A percentile compares a stretch with the other conserved stretches of the same genome.
phyloP scores from a whole-genome alignment of 2,329 filamentous ascomycete genomes.

The Neonectria hederae region DNA sequence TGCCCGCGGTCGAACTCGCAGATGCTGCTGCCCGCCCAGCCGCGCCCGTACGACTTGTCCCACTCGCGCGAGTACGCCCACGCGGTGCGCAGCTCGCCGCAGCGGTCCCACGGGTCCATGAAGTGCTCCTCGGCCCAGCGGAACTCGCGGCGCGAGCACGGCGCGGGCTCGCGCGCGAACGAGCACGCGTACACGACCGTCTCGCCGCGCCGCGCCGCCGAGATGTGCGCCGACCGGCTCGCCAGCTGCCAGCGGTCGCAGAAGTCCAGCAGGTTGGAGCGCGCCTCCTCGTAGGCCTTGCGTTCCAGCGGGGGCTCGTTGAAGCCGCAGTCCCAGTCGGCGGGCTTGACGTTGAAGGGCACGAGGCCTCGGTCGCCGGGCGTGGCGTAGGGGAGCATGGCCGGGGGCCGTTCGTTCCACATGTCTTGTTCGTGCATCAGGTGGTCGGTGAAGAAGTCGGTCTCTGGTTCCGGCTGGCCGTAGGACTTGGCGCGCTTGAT shows the following conservation, averaged over 20 bases:
- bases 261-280: constrained; percentile 7
- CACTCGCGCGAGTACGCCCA: not conserved
- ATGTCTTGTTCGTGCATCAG: not conserved
- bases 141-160: constrained; percentile 1
- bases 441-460: not conserved
- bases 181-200: constrained; percentile 12
- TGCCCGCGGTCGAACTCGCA: not conserved
- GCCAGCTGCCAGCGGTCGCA: constrained; percentile 7
- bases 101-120: not conserved
- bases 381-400: not conserved
- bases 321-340: constrained; percentile 5
- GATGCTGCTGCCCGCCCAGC: constrained; percentile 2
- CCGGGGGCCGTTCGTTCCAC: not conserved
- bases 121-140: not conserved
- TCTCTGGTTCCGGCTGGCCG: not conserved
- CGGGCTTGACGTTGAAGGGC: not conserved
- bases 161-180: not conserved
- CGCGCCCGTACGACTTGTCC: constrained; percentile 10
- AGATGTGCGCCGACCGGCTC: constrained; percentile 2
- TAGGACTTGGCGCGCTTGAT: not conserved
- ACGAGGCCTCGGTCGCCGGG: not conserved
- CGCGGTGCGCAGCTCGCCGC: constrained; percentile 1
- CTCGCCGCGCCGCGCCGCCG: constrained; percentile 11
- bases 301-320: constrained; percentile 1
- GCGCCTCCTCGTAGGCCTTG: constrained; percentile 2